Evolutionary conservation across 768 basidiomycete species (phyloP).

Genomic region (Favolaschia claudopus): DNA sequence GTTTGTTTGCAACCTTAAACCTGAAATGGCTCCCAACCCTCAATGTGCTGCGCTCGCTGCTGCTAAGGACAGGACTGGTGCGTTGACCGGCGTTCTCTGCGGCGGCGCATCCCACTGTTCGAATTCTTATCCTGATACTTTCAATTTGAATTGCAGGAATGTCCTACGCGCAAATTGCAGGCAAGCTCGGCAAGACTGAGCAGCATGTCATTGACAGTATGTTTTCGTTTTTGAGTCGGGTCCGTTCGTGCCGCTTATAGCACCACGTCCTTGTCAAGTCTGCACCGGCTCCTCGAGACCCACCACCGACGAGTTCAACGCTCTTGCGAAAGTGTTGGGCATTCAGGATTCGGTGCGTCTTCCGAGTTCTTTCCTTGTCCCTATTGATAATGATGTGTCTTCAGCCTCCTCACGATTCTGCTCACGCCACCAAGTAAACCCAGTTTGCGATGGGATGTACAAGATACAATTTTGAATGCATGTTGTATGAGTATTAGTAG

Average conservation of each 20-base stretch:
- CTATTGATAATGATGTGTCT: neutral
- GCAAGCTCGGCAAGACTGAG: conserved; percentile 47
- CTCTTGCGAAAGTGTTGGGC: conserved; percentile 51
- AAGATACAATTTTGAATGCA: neutral
- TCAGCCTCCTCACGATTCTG: neutral
- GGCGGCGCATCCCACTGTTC: neutral
- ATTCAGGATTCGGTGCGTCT: conserved; percentile 46
- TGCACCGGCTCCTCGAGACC: conserved; percentile 52
- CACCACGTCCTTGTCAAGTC: conserved; percentile 43
- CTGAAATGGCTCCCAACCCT: conserved; percentile 56
- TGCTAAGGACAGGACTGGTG: conserved; percentile 60
- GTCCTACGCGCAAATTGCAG: conserved; percentile 58
- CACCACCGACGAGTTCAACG: conserved; percentile 56
- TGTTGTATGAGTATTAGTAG: conserved; percentile 8
- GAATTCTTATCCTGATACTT: neutral
- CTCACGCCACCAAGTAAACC: conserved; percentile 19
- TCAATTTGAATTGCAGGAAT: conserved; percentile 44
- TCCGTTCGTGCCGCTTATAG: neutral
- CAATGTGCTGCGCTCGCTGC: conserved; percentile 65
- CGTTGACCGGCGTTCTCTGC: neutral
- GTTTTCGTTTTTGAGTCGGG: conserved; percentile 32
- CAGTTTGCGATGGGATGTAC: neutral
- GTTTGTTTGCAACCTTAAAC: neutral
- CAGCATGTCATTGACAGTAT: conserved; percentile 63
- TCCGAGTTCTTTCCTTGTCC: neutral